Base-by-base conservation (phyloP, 768 basidiomycete genomes). In the Lactarius pseudohatsudake region DNA sequence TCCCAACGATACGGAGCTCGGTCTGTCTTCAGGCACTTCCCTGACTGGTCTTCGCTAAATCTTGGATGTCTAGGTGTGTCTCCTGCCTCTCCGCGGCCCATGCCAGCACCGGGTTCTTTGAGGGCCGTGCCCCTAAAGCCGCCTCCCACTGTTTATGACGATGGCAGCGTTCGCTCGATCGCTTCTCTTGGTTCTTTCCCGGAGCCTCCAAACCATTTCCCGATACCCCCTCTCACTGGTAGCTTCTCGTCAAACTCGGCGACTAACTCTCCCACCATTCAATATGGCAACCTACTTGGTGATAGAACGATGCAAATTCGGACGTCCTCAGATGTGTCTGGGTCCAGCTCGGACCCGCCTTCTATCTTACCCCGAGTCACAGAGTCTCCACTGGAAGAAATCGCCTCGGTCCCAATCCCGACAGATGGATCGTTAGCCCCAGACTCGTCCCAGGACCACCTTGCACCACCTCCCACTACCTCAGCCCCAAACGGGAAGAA, bases 151-250 rank as follows among this genome's bases (percentile, higher is more conserved):
- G 18, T 43, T 40, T 66, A 54, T 64, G 69, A 67, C 15, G 72
- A 73, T n/a, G 67, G 67, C 18, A 71, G 69, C 41, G 67, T 64
- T 77, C 64, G 78, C 74, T 59, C 76, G 32, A 81, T 89, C n/a
- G 81, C 87, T 22, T 87, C 89, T 1, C 78, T 92, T 28, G 89
- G 87, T 38, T 87, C 86, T 0, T 92, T 92, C 74, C 90, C 90
- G 28, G 76, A 82, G 0, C 90, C 90, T 18, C 90, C 90, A 0
- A 85, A 84, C 0, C 89, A 91, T 73, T 84, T 88, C 65, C 90
- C 90, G 15, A 75, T 87, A 16, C 90, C 87, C 41, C 82, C 84
- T 6, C 70, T 74, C 9, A 60, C 59, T 28, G 74, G 66, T 22
- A 68, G 59, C 53, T 62, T 53, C 53, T 43, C 62, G 59, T 50